A percentile compares a stretch with the other conserved stretches of the same genome.
Evolutionary conservation across 768 basidiomycete genomes (phyloP).

Genomic region (Leccinum aurantiacum): DNA sequence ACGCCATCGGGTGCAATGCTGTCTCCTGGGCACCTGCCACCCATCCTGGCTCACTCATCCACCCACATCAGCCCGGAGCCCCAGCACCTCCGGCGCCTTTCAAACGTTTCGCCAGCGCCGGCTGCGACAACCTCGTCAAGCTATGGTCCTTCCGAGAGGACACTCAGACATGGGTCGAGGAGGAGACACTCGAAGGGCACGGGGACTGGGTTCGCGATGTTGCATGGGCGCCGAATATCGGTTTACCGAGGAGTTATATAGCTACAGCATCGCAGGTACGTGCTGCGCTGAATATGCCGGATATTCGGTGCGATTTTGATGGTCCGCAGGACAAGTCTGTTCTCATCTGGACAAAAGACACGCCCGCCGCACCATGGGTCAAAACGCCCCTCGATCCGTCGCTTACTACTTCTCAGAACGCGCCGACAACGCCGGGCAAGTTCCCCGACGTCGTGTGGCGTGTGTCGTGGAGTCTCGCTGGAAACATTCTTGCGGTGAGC

Average conservation of each 20-base stretch:
- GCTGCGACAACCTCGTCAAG: conserved; percentile 93
- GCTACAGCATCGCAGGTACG: too few species aligned
- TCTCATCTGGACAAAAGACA: conserved; percentile 88
- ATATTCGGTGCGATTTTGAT: conserved; percentile 40
- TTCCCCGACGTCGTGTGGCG: conserved; percentile 99
- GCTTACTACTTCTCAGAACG: conserved; percentile 43
- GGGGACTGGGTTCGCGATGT: conserved; percentile 98
- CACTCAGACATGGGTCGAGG: conserved; percentile 85
- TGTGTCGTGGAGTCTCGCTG: conserved; percentile 97
- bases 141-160: conserved; percentile 90
- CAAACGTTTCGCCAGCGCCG: conserved; percentile 30
- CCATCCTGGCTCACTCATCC: conserved; percentile 80
- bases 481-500: conserved; percentile 93
- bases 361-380: conserved; percentile 70
- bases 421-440: conserved; percentile 59
- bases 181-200: conserved; percentile 89
- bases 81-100: conserved; percentile 12
- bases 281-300: conserved; percentile 56
- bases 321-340: conserved; percentile 71
- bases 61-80: conserved; percentile 52
- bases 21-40: conserved; percentile 97
- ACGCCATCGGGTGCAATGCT: conserved; percentile 95
- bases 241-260: too few species aligned
- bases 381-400: conserved; percentile 80
- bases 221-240: conserved; percentile 78